Base-by-base conservation (phyloP, 352 stramenopile species). In the Phytophthora sp. region DNA sequence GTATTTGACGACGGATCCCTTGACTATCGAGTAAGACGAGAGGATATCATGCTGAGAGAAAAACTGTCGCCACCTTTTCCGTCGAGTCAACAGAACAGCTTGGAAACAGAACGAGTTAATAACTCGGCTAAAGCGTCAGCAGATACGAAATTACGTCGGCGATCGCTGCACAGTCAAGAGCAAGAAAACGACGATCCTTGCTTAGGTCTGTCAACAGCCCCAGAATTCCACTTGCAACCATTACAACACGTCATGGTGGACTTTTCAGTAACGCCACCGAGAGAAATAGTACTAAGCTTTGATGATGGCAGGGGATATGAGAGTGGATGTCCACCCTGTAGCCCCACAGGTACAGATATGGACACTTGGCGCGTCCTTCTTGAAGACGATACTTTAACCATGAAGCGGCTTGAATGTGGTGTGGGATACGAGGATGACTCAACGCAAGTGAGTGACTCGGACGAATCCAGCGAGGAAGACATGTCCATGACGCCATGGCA, bases 401-500 rank as follows among this genome's bases (percentile, higher is more conserved):
- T 88, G 50, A 91, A 91, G 58, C 82, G 77, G 8, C 73, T 93
- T n/a, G 85, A 93, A 33, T 88, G 82, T 49, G 84, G 83, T 1
- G 80, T 93, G 20, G 77, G 67, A 2, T 93, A 92, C 52, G 80
- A 91, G 29, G 83, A 93, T 27, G 84, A 93, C 63, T 91, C 81
- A 27, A 93, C 85, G 1, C 84, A 93, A 80, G 79, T 90, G n/a
- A 93, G 85, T 46, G 85, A 93, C 69, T 93, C 81, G 21, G 82
- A 87, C 30, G 81, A 91, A 24, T 90, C 80, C 20, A 90, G 80
- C 24, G 85, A 93, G 27, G 82, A 86, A 55, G 82, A 93, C 46
- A 85, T 90, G 72, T 84, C 59, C 23, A 89, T 93, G 80, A 92
- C 85, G 1, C 85, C 84, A 16, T 93, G 85, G 85, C 85, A 93